phyloP scores from a whole-genome alignment of 192 early-diverging fungal species.

The Glomus cerebriforme region DNA sequence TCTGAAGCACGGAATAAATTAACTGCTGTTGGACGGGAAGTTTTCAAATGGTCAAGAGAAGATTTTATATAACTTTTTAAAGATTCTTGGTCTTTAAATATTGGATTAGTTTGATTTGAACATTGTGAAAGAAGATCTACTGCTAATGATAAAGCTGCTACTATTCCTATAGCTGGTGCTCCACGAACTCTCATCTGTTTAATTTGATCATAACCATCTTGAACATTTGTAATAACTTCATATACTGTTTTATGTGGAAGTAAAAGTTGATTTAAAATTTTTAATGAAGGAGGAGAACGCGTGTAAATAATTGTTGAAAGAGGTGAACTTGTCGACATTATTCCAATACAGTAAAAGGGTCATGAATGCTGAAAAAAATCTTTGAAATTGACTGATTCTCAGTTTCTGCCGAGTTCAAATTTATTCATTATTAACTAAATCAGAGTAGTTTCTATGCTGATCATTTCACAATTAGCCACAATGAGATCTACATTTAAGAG shows the following conservation, averaged over 20 bases:
- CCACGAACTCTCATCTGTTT: conserved; percentile 91
- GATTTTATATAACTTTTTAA: conserved; percentile 49
- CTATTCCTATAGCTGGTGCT: conserved; percentile 97
- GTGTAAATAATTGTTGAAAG: conserved; percentile 59
- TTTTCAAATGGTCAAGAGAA: conserved; percentile 78
- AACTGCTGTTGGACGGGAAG: conserved; percentile 94
- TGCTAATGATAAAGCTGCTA: conserved; percentile 87
- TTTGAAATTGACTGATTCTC: too few relatives aligned
- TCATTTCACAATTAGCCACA: too few relatives aligned
- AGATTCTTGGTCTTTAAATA: neutral
- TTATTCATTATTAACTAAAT: too few relatives aligned
- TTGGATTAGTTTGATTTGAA: conserved; percentile 28
- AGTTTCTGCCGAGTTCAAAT: too few relatives aligned
- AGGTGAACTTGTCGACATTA: neutral
- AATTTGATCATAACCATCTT: conserved; percentile 85
- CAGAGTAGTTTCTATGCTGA: too few relatives aligned
- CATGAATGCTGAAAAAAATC: too few relatives aligned
- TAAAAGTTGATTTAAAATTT: conserved; percentile 89
- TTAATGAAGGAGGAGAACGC: conserved; percentile 50
- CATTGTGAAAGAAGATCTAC: conserved; percentile 62
- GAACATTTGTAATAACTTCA: conserved; percentile 60
- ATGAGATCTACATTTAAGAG: too few relatives aligned
- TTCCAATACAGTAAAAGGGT: too few relatives aligned
- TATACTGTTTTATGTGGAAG: conserved; percentile 85
- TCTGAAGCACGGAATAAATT: conserved; percentile 90